Evolutionary conservation across 352 stramenopile genomes (phyloP), one percentile per base, ranked within the genome.

Genomic region (Pseudoperonospora humuli): DNA sequence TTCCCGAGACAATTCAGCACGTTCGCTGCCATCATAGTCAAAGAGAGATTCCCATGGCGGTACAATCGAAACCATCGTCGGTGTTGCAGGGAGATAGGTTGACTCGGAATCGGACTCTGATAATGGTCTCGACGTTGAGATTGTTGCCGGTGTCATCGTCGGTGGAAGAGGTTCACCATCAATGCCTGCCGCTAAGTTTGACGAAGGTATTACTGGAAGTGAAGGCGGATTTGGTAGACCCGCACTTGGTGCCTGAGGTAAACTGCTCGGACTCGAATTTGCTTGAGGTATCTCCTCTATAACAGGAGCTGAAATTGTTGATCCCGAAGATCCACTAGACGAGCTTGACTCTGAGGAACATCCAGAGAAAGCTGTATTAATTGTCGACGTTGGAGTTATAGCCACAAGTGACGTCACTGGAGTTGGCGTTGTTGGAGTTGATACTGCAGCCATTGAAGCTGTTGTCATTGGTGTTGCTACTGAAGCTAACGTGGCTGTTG

Each of bases 201-300:
- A 57, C 11, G 37, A 28, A 45, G 54, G 49, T 24, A 48, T 48
- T 11, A 41, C 31, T 40, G 49, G 61, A 21, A 54, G 33, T n/a
- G 54, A 45, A 33, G 48, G 40, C 26, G 50, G 49, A 15, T 42
- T 63, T n/a, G 54, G 48, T 37, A 46, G 34, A 33, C 31, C 56
- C 11, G 37, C 20, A 29, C 17, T 56, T 15, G 41, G 19, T 10
- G 39, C 8, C 3, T 28, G 24, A 18, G 18, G 39, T n/a, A 18
- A 7, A 34, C 20, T 45, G 26, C 23, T 28, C 35, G 35, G 11
- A 6, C 34, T 38, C 17, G 36, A 46, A 14, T 41, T 15, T 35
- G 46, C 42, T 5, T 25, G 26, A 24, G 45, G 39, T 20, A 39
- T 43, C 28, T 42, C 40, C 20, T 45, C 54, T 15, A 52, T 40